Evolutionary conservation across 1,139 yeast species (phyloP).

Genomic region (Maudiozyma humilis): DNA sequence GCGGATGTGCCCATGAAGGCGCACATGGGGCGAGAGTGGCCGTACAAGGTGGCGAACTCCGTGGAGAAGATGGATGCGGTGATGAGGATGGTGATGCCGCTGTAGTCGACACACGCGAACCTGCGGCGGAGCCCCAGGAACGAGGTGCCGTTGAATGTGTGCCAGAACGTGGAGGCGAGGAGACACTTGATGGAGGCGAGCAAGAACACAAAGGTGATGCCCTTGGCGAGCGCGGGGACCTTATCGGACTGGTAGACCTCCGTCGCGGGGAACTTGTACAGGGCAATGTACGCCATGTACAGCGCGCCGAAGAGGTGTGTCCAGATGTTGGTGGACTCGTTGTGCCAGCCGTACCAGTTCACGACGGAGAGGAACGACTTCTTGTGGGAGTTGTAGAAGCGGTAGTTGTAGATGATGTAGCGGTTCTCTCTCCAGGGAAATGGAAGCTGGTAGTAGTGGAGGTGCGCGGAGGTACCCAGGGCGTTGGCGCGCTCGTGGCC

Average conservation of each 20-base stretch:
- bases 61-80: slow-evolving; percentile 86
- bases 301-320: slow-evolving; percentile 70
- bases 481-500: slow-evolving; percentile 55
- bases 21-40: slow-evolving; percentile 22
- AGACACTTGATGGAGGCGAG: slow-evolving; percentile 71
- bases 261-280: slow-evolving; percentile 55
- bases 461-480: slow-evolving; percentile 47
- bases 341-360: slow-evolving; percentile 49
- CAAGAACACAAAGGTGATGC: slow-evolving; percentile 54
- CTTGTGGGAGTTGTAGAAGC: slow-evolving; percentile 63
- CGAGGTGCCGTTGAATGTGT: slow-evolving; percentile 78
- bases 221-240: slow-evolving; percentile 35
- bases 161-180: slow-evolving; percentile 78
- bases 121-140: slow-evolving; percentile 53
- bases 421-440: slow-evolving; percentile 91
- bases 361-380: slow-evolving; percentile 38
- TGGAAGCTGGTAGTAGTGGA: slow-evolving; percentile 84
- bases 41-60: slow-evolving; percentile 70
- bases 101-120: slow-evolving; percentile 90
- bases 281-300: slow-evolving; percentile 47
- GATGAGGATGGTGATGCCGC: slow-evolving; percentile 85
- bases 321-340: slow-evolving; percentile 93
- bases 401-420: slow-evolving; percentile 72
- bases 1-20: slow-evolving; percentile 54
- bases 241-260: slow-evolving; percentile 33